Evolutionary conservation across 345 rosid species (phyloP).

Genomic region (Cardamine chenopodiifolia): DNA sequence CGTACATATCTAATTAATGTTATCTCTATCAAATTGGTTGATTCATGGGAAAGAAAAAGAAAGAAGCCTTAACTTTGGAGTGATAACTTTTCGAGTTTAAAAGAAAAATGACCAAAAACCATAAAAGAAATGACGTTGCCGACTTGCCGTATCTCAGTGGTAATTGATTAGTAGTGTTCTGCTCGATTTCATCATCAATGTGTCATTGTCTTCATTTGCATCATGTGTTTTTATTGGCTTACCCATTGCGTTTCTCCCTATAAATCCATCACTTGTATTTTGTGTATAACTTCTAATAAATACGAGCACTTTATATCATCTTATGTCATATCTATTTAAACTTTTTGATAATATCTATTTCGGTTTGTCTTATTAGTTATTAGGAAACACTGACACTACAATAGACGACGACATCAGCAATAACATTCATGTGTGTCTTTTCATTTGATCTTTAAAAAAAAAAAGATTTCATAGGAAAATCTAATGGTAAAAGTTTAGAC

Average conservation of each 20-base stretch:
- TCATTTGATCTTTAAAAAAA: neutral
- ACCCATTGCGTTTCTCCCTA: constrained; percentile 12
- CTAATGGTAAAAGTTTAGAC: neutral
- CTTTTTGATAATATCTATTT: too few relatives aligned
- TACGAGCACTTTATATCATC: constrained; percentile 2
- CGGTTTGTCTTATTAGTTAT: constrained; percentile 1
- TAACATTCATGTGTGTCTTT: neutral
- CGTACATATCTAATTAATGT: constrained; percentile 12
- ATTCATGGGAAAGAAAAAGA: constrained; percentile 22
- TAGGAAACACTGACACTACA: neutral
- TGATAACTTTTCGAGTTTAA: too few relatives aligned
- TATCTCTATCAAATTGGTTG: constrained; percentile 15
- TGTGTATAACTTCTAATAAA: neutral
- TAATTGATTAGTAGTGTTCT: constrained; percentile 24
- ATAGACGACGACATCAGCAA: neutral
- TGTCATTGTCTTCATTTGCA: constrained; percentile 37
- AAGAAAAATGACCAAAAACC: neutral
- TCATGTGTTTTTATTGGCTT: constrained; percentile 35
- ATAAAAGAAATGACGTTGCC: constrained; percentile 5
- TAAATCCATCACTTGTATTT: constrained; percentile 18
- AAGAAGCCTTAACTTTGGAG: neutral
- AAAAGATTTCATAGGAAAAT: neutral
- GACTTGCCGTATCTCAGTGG: constrained; percentile 42
- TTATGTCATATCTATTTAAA: neutral
- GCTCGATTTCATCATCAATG: constrained; percentile 30